phyloP scores from a whole-genome alignment of 345 rosid genomes.

The Pseudoturritis turrita region DNA sequence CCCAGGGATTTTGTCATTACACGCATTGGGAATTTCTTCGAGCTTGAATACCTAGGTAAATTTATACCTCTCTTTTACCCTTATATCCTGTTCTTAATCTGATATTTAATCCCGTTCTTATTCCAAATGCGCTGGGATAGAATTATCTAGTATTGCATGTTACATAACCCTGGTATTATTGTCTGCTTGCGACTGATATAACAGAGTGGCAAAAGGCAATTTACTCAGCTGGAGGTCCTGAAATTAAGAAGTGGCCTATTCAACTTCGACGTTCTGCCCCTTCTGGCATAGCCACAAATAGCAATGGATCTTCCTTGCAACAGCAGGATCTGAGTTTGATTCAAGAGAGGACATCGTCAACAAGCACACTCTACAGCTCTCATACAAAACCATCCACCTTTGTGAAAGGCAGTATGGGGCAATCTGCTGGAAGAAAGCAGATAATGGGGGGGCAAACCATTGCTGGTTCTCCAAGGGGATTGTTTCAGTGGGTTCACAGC shows the following conservation, averaged over 20 bases:
- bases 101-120: not conserved
- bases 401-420: constrained; percentile 86
- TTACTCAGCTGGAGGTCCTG: constrained; percentile 85
- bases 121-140: not conserved
- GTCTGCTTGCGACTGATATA: constrained; percentile 18
- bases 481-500: constrained; percentile 97
- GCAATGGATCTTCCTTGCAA: constrained; percentile 75
- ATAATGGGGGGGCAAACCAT: constrained; percentile 60
- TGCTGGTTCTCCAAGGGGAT: constrained; percentile 72
- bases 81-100: not conserved
- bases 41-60: constrained; percentile 94
- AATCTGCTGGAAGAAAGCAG: constrained; percentile 73
- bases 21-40: constrained; percentile 89
- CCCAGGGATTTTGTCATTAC: constrained; percentile 90
- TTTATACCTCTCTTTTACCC: constrained; percentile 1
- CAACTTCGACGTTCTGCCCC: constrained; percentile 86
- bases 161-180: not conserved
- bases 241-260: constrained; percentile 89
- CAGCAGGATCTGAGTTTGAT: constrained; percentile 89
- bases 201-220: constrained; percentile 99
- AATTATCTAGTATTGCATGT: not conserved
- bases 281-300: constrained; percentile 66
- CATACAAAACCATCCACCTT: constrained; percentile 80
- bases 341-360: constrained; percentile 89
- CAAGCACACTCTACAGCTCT: constrained; percentile 74